Base-by-base conservation (phyloP, 306 rosid species). In the Fagus sylvatica region DNA sequence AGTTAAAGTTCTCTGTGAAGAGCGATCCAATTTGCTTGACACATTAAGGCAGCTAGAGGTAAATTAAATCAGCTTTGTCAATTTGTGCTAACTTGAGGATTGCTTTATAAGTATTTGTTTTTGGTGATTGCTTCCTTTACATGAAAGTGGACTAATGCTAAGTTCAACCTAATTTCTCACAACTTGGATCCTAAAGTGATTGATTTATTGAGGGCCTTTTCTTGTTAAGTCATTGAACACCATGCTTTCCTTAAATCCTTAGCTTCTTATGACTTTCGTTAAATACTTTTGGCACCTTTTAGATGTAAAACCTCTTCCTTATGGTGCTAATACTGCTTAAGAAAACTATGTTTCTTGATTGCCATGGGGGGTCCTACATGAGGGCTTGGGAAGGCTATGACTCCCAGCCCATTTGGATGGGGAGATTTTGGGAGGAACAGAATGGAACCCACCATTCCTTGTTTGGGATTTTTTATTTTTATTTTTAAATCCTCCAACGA, bases 41-140 rank as follows among this genome's bases (percentile, higher is more conserved):
- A 91, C 97, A 12, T 79, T 95, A 75, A 86, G 96, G 76, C 98
- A 93, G 69, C 79, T 95, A 77, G 98, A 95, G 99, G 99, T 93
- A 89, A 85, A 49, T 78, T 81, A 11, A 46, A 54, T 53, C 49
- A 2, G 13, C 57, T 73, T 73, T 77, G 28, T 51, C 56, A 39
- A 7, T 48, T 54, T 37, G 33, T 39, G 36, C 33, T 46, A 67
- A 53, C 59, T 42, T 72, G 42, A 16, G 57, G 57, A 19, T 22
- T 22, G 28, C 28, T 22, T 22, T 22, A 22, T 46, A 46, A 46
- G 13, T 46, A 46, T 46, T 46, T 59, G 12, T 11, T 30, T 59
- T 13, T 57, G 1, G 11, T 4, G 22, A 9, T 7, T 3, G 22
- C 32, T 22, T 22, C 6, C 28, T 19, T 22, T 56, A 1, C 11